Base-by-base conservation (phyloP, 1,139 yeast species). In the Sugiyamaella novakii region DNA sequence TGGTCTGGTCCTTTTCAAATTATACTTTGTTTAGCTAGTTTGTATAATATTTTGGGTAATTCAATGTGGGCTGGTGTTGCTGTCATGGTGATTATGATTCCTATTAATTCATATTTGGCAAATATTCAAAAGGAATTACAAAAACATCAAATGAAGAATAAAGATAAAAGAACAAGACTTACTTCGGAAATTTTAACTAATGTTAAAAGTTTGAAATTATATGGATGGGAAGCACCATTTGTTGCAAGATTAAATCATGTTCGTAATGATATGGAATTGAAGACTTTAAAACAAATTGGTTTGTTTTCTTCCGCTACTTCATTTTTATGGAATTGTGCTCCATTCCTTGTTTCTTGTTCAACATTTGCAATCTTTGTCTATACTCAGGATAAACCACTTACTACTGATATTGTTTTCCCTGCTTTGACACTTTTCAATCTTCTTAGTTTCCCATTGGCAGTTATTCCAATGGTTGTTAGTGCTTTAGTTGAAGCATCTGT, bases 1-100 rank as follows among this genome's bases (percentile, higher is more conserved):
- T 91, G 98, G 96, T 89, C 97, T 0, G 98, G 97, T 40, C 98
- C 98, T 2, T 87, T 91, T 72, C 98, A 92, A 71, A 83, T 92
- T 59, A 59, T 78, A 37, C 71, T 92, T 52, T 92, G 98, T 75
- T 76, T 92, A 59, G 69, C 76, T 50, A 85, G 95, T 3, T 74
- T 92, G 50, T 80, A 92, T 66, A 78, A 80, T 6, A 70, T 92
- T 52, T 72, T 92, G 51, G 98, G 98, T 31, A 81, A 84, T 58
- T 78, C 95, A 24, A 92, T 92, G 98, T 91, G 98, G 97, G 86
- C 95, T 39, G 98, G 98, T 68, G 96, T 92, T 22, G 70, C 78
- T 12, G 81, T 92, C 52, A 84, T 92, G 84, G 65, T 86, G 5
- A 64, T 91, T 43, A 84, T 91, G 84, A 83, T 92, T 59, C 97